Conservation (phyloP, 306 rosid species). For the Glycine latifolia region DNA sequence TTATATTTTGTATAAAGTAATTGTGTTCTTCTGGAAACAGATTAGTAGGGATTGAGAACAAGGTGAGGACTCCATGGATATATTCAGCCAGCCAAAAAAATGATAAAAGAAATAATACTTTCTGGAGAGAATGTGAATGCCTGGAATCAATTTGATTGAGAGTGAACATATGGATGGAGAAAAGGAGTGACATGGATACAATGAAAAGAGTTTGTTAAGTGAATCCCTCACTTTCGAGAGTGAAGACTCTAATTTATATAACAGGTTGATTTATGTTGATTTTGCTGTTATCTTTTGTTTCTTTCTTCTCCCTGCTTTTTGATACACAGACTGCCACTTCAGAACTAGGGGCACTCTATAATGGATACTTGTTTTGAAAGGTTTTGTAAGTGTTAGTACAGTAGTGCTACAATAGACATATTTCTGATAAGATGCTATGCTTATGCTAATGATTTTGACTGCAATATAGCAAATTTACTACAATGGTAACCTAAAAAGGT, state of each 20-base stretch:
- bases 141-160: not conserved
- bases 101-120: not conserved
- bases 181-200: not conserved
- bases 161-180: not conserved
- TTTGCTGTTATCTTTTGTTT: constrained; percentile 5
- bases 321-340: not conserved
- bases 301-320: not conserved
- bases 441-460: not conserved
- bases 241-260: not conserved
- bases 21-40: not conserved
- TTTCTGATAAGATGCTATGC: constrained; percentile 12
- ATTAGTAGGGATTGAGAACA: not conserved
- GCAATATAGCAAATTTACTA: not conserved
- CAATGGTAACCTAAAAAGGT: not conserved
- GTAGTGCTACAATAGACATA: not conserved
- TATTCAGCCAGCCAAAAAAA: not conserved
- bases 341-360: not conserved
- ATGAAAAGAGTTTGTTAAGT: not conserved
- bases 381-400: not conserved
- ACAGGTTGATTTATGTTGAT: not conserved
- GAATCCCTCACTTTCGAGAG: not conserved
- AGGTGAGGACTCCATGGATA: not conserved
- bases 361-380: not conserved
- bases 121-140: not conserved
- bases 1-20: not conserved